Percentiles rank a stretch among this genome's conserved stretches.
phyloP scores from a whole-genome alignment of 1,284 basidiomycete genomes.

The Naganishia cerealis region DNA sequence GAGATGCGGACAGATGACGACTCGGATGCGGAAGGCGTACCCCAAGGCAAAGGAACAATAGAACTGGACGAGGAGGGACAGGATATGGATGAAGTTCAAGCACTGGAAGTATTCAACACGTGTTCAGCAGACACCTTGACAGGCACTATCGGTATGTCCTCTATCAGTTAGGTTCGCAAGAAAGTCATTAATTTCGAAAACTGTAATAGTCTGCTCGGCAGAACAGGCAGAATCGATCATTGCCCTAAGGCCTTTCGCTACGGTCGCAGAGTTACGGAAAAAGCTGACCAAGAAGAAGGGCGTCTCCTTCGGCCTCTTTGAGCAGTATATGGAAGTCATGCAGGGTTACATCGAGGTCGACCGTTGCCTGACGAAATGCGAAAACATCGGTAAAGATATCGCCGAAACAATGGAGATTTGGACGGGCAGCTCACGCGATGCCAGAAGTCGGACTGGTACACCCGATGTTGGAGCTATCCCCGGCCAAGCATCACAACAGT shows the following conservation, averaged over 20 bases:
- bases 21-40: constrained; percentile 43
- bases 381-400: constrained; percentile 68
- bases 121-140: constrained; percentile 72
- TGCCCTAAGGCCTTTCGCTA: constrained; percentile 74
- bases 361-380: constrained; percentile 81
- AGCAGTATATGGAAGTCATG: constrained; percentile 84
- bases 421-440: constrained; percentile 55
- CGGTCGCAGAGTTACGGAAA: constrained; percentile 72
- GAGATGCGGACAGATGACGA: constrained; percentile 42
- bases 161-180: constrained; percentile 5
- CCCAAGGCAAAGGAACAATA: constrained; percentile 39
- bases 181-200: constrained; percentile 1
- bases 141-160: constrained; percentile 76
- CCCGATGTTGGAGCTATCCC: constrained; percentile 38
- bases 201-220: constrained; percentile 67
- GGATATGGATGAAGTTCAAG: constrained; percentile 55
- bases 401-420: constrained; percentile 73
- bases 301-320: constrained; percentile 84
- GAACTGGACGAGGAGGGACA: constrained; percentile 42
- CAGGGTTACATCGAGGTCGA: constrained; percentile 89
- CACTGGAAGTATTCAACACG: constrained; percentile 83
- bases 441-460: constrained; percentile 47
- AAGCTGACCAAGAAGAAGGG: constrained; percentile 88
- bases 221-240: constrained; percentile 82
- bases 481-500: not conserved